These are phyloP conservation scores for Onygenales sp. DNA, from an alignment of 2,329 filamentous ascomycete species.

Conservation along the genomic window DNA sequence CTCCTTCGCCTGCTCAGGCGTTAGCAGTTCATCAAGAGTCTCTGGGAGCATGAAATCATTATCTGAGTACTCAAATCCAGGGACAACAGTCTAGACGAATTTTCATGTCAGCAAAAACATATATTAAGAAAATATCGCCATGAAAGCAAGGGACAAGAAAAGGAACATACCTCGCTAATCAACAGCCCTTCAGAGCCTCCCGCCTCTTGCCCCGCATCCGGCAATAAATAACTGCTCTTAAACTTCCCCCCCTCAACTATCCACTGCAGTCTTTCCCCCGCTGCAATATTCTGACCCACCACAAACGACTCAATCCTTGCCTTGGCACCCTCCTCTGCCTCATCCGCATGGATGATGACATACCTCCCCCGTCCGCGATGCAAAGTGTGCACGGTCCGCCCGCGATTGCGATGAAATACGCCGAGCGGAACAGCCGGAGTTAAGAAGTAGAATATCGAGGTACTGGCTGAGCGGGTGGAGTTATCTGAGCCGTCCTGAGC, in stretches of 20 bases:
- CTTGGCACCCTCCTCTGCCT: conserved; percentile 27
- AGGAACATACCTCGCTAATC: conserved; percentile 49
- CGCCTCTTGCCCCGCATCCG: conserved; percentile 30
- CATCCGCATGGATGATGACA: conserved; percentile 53
- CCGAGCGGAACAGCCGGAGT: conserved; percentile 48
- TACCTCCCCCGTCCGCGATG: conserved; percentile 56
- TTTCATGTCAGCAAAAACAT: conserved; percentile 4
- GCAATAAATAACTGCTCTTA: conserved; percentile 54
- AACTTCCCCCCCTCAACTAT: conserved; percentile 59
- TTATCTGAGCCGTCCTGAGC: conserved; percentile 24
- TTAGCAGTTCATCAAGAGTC: conserved; percentile 44
- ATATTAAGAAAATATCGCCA: background rate
- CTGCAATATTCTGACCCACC: conserved; percentile 49
- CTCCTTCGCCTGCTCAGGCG: conserved; percentile 39
- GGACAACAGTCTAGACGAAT: conserved; percentile 47
- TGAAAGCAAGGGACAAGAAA: background rate
- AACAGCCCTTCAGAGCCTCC: conserved; percentile 42
- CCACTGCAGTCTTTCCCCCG: conserved; percentile 57
- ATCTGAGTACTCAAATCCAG: conserved; percentile 58
- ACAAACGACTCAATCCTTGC: conserved; percentile 54
- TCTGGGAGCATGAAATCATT: conserved; percentile 54
- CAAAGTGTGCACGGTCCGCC: conserved; percentile 55
- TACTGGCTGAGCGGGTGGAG: conserved; percentile 45
- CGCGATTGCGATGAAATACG: conserved; percentile 54
- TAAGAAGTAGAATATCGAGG: conserved; percentile 57